Conservation (phyloP, 1,284 basidiomycete genomes). For the Heterobasidion occidentale region DNA sequence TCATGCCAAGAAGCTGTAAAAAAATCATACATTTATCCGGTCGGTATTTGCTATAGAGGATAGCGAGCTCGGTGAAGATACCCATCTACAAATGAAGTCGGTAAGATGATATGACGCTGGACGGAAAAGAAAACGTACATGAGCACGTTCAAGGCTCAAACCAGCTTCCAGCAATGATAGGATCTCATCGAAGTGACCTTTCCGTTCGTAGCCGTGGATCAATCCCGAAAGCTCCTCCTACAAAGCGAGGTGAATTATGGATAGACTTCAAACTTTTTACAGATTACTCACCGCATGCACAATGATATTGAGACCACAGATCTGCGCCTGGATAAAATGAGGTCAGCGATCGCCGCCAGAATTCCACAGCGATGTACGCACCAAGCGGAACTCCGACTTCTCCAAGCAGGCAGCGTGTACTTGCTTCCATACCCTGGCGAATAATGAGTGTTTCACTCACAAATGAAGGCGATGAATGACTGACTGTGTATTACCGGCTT, state of each 20-base stretch:
- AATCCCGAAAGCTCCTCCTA: slow-evolving; percentile 85
- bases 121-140: slow-evolving; percentile 44
- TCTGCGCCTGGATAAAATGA: slow-evolving; percentile 64
- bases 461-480: slow-evolving; percentile 18
- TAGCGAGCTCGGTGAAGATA: slow-evolving; percentile 92
- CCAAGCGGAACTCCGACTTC: slow-evolving; percentile 92
- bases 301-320: slow-evolving; percentile 94
- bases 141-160: slow-evolving; percentile 91
- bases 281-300: slow-evolving; percentile 71
- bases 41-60: slow-evolving; percentile 93
- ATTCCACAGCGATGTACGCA: slow-evolving; percentile 20
- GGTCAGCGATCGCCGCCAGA: background rate
- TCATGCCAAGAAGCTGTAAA: background rate
- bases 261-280: background rate
- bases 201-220: slow-evolving; percentile 83
- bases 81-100: slow-evolving; percentile 51
- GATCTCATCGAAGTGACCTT: slow-evolving; percentile 94
- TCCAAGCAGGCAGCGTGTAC: slow-evolving; percentile 98
- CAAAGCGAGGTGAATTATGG: slow-evolving; percentile 3
- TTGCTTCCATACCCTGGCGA: slow-evolving; percentile 94
- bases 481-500: slow-evolving; percentile 97
- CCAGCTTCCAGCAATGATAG: slow-evolving; percentile 90
- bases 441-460: slow-evolving; percentile 9
- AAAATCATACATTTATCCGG: slow-evolving; percentile 76
- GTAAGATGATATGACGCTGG: background rate